A percentile compares a stretch with the other conserved stretches of the same genome.
Evolutionary conservation across 495 filamentous ascomycete genomes (phyloP).

Genomic region (Neurospora sp.): DNA sequence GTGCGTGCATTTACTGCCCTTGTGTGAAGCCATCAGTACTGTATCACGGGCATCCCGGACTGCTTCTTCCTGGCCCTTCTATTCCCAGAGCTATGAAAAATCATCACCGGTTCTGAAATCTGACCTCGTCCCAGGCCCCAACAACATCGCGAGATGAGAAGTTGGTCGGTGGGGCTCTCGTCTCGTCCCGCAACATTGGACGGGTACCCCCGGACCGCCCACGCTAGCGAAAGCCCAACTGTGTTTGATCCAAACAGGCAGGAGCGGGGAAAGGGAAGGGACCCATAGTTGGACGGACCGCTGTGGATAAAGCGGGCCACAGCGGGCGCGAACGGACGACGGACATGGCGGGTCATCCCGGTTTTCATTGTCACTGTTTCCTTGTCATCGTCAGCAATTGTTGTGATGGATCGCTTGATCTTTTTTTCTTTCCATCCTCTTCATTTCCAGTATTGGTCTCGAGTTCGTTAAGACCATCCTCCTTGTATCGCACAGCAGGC

Average conservation of each 20-base stretch:
- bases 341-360: background rate
- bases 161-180: background rate
- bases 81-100: no score
- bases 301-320: background rate
- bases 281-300: background rate
- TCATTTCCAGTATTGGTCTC: no score
- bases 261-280: background rate
- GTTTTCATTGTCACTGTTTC: background rate
- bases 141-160: background rate
- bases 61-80: no score
- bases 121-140: background rate
- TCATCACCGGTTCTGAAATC: background rate
- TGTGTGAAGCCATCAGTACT: no score
- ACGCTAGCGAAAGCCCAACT: background rate
- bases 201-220: background rate
- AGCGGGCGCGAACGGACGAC: background rate
- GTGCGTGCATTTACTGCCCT: no score
- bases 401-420: no score
- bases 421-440: no score
- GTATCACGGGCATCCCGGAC: no score
- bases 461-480: no score
- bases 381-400: no score
- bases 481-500: no score
- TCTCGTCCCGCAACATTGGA: background rate
- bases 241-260: background rate